Evolutionary conservation across 2,329 filamentous ascomycete genomes (phyloP).

Genomic region (Penicillium nordicum): DNA sequence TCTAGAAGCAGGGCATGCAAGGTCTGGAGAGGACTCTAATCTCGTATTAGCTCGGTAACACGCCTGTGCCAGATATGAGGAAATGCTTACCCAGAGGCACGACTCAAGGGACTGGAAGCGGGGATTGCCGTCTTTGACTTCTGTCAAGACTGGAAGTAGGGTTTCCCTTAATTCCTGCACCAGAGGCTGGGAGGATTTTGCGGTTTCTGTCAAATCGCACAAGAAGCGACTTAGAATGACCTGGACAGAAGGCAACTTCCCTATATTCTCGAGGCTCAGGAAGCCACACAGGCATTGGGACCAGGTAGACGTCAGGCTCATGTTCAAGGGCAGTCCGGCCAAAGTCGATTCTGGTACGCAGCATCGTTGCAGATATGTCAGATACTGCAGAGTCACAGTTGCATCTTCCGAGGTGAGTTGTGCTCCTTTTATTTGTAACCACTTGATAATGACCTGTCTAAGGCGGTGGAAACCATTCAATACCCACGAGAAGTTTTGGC

Average conservation of each 20-base stretch:
- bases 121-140: slow-evolving; percentile 21
- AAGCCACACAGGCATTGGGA: slow-evolving; percentile 33
- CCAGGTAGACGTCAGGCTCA: slow-evolving; percentile 28
- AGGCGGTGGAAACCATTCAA: slow-evolving; percentile 35
- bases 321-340: slow-evolving; percentile 22
- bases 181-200: slow-evolving; percentile 17
- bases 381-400: slow-evolving; percentile 26
- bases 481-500: slow-evolving; percentile 35
- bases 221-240: slow-evolving; percentile 29
- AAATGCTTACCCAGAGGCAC: slow-evolving; percentile 32
- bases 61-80: not conserved
- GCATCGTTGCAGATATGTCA: slow-evolving; percentile 23
- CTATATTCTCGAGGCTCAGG: slow-evolving; percentile 23
- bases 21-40: slow-evolving; percentile 25
- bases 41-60: slow-evolving; percentile 14
- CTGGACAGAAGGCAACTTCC: slow-evolving; percentile 29
- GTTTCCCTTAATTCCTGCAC: slow-evolving; percentile 25
- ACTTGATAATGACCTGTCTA: slow-evolving; percentile 29
- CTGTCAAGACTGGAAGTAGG: slow-evolving; percentile 25
- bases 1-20: slow-evolving; percentile 14
- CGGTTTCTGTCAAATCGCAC: slow-evolving; percentile 23
- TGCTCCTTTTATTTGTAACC: slow-evolving; percentile 23
- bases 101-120: slow-evolving; percentile 24
- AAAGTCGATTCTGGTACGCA: slow-evolving; percentile 21
- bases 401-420: slow-evolving; percentile 17